Evolutionary conservation across 2,329 filamentous ascomycete species (phyloP), one percentile per base, ranked within the genome.

Genomic region (Colletotrichum eleusines): DNA sequence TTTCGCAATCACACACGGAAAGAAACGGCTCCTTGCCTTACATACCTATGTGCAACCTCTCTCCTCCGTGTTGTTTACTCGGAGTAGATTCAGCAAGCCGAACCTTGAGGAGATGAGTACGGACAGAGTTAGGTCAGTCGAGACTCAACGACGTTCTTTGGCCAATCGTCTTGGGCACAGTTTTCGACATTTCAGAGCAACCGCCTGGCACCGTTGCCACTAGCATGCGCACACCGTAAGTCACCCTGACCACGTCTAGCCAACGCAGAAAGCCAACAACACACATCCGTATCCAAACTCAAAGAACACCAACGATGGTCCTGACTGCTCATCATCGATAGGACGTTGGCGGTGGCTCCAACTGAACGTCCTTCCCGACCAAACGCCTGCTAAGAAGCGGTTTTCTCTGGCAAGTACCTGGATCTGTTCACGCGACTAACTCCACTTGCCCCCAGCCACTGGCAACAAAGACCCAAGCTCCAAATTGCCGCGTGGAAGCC

Each of bases 41-140:
- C 26, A 33, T 4, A 11, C 26, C 20, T 4, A 9, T 26, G 16
- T 31, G 26, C 50, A 53, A 33, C 7, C 7, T 53, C 26, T n/a
- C 31, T 33, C n/a, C 6, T 31, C 28, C 26, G 46, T 5, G 1
- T 12, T 11, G 2, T 8, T 46, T 20, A 60, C 20, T 23, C 18
- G 26, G 20, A n/a, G 20, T 35, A 16, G 6, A n/a, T 35, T 20
- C 23, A 42, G 12, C 31, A 20, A 5, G 23, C 42, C 58, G 20
- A 60, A 48, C 42, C 42, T 46, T 33, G 18, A 23, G 26, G 31
- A 28, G 58, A 48, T 23, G 31, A 28, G 58, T 11, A 28, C 23
- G 28, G 59, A 51, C 18, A 61, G 59, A 50, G 44, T 62, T 62
- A 18, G 31, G n/a, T 50, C 18, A 33, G 44, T 26, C 23, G 42